phyloP scores from a whole-genome alignment of 208 protist genomes.

The Endotrypanum monterogeii region DNA sequence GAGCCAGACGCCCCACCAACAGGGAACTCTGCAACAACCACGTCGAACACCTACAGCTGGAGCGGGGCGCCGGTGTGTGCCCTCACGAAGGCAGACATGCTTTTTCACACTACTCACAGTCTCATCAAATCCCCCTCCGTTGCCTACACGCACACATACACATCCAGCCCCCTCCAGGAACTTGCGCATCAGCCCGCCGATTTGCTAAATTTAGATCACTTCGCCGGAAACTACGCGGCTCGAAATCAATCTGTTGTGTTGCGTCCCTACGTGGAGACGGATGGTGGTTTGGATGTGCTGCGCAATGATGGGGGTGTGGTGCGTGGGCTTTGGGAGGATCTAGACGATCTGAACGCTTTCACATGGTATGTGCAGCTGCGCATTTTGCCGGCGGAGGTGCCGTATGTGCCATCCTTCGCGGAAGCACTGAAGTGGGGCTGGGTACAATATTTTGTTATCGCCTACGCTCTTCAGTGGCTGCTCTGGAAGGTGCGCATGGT shows the following conservation, averaged over 20 bases:
- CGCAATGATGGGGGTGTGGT: slow-evolving; percentile 18
- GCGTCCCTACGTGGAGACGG: slow-evolving; percentile 33
- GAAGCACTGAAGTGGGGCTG: slow-evolving; percentile 84
- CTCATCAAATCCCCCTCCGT: slow-evolving; percentile 56
- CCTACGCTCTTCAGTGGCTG: slow-evolving; percentile 70
- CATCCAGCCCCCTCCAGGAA: slow-evolving; percentile 49
- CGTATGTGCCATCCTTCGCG: slow-evolving; percentile 62
- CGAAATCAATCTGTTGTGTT: slow-evolving; percentile 67
- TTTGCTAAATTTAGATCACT: slow-evolving; percentile 51
- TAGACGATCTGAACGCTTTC: slow-evolving; percentile 66
- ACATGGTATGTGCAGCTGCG: slow-evolving; percentile 71
- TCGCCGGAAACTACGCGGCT: slow-evolving; percentile 53
- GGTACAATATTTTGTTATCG: slow-evolving; percentile 86
- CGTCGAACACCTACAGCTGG: slow-evolving; percentile 10
- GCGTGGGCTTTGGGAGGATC: slow-evolving; percentile 55
- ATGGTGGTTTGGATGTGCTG: slow-evolving; percentile 51
- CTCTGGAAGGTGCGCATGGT: slow-evolving; percentile 73
- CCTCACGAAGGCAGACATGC: slow-evolving; percentile 59
- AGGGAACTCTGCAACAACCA: neutral
- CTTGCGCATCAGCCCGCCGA: slow-evolving; percentile 38
- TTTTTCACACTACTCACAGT: slow-evolving; percentile 57
- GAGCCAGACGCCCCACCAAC: too few species aligned
- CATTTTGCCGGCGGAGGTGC: slow-evolving; percentile 49
- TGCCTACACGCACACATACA: slow-evolving; percentile 54
- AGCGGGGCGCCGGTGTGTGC: slow-evolving; percentile 52